A percentile compares a stretch with the other conserved stretches of the same genome.
Evolutionary conservation across 164 flowering plant genomes (phyloP).

Genomic region (Vitis cinerea): DNA sequence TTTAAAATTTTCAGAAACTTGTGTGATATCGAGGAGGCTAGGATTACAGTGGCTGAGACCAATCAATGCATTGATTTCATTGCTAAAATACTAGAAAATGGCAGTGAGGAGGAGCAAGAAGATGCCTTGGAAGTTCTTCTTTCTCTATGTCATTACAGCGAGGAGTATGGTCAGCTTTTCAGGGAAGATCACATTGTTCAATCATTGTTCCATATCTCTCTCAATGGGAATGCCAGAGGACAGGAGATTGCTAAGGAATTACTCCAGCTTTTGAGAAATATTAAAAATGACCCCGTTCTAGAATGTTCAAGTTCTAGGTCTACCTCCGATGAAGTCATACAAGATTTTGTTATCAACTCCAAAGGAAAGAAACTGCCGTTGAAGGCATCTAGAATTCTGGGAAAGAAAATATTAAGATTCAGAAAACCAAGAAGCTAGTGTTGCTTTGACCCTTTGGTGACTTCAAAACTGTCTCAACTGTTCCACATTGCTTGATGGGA

Average conservation of each 20-base stretch:
- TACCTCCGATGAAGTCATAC: background rate
- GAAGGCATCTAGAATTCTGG: slow-evolving; percentile 7
- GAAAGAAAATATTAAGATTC: slow-evolving; percentile 5
- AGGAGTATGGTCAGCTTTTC: slow-evolving; percentile 1
- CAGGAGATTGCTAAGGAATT: slow-evolving; percentile 1
- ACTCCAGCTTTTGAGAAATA: slow-evolving; percentile 2
- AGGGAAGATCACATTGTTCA: slow-evolving; percentile 8
- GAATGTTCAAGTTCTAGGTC: slow-evolving; percentile 3
- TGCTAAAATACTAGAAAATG: slow-evolving; percentile 14
- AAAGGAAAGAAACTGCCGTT: background rate
- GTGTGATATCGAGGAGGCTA: slow-evolving; percentile 9
- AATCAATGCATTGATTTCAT: slow-evolving; percentile 6
- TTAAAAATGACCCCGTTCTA: background rate
- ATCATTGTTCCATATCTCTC: slow-evolving; percentile 2
- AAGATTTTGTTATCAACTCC: background rate
- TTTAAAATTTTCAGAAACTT: slow-evolving; percentile 7
- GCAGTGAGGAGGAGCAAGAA: slow-evolving; percentile 14
- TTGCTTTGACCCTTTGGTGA: background rate
- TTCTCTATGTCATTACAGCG: background rate
- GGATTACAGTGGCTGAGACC: slow-evolving; percentile 12
- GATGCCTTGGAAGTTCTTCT: slow-evolving; percentile 10
- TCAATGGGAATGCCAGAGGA: slow-evolving; percentile 15
- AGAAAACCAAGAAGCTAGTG: background rate
- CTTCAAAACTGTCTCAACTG: background rate
- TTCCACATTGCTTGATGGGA: too few relatives aligned